These are phyloP conservation scores for Lasiodiplodia sp. DNA, from an alignment of 2,329 filamentous ascomycete species.

Conservation along the genomic window DNA sequence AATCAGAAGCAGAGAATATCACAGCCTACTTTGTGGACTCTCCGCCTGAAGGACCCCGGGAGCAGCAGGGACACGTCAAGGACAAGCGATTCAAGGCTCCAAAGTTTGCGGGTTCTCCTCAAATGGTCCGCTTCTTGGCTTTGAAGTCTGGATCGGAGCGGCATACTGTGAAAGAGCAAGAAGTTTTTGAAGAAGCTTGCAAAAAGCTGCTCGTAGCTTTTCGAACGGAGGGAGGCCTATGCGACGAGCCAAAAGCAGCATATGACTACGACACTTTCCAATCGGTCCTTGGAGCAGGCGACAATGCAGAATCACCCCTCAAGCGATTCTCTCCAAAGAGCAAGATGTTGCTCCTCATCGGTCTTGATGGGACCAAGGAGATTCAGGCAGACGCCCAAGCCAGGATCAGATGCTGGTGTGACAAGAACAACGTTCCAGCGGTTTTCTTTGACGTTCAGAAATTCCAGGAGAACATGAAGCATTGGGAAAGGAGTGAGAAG, in stretches of 20 bases:
- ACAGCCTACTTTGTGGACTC: not conserved
- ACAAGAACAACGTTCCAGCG: not conserved
- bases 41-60: too few relatives aligned
- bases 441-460: not conserved
- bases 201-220: not conserved
- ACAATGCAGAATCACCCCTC: not conserved
- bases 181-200: not conserved
- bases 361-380: not conserved
- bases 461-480: not conserved
- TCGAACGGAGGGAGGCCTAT: not conserved
- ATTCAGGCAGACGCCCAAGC: not conserved
- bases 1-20: not conserved
- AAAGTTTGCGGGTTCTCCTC: not conserved
- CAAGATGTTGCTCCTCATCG: not conserved
- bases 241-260: not conserved
- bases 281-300: not conserved
- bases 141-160: not conserved
- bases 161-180: not conserved
- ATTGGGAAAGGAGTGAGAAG: not conserved
- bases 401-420: constrained; percentile 1
- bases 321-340: not conserved
- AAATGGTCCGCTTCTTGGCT: not conserved
- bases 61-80: not conserved
- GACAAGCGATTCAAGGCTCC: not conserved
- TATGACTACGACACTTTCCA: not conserved